A percentile compares a stretch with the other conserved stretches of the same genome.
phyloP scores from a whole-genome alignment of 2,329 filamentous ascomycete species.

The Ascochyta pisi region DNA sequence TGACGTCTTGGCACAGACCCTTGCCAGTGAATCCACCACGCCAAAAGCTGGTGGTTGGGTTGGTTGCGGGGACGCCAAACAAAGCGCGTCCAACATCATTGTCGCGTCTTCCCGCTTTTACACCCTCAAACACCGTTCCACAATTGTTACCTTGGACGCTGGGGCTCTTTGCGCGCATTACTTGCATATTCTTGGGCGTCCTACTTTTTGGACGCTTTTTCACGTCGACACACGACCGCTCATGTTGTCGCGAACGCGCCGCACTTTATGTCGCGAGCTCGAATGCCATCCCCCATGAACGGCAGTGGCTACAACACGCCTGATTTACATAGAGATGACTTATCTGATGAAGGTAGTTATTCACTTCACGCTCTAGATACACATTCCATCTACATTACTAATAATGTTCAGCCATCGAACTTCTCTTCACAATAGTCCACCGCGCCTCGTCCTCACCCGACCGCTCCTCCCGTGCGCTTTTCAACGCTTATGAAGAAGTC shows the following conservation, averaged over 20 bases:
- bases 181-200: conserved; percentile 6
- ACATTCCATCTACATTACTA: no score
- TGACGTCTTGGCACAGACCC: conserved; percentile 12
- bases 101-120: not conserved
- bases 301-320: conserved; percentile 46
- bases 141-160: conserved; percentile 29
- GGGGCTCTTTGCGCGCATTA: conserved; percentile 19
- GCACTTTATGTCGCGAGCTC: conserved; percentile 45
- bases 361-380: no score
- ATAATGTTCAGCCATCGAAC: conserved; percentile 69
- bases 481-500: conserved; percentile 79
- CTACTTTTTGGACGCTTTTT: conserved; percentile 7
- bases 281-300: conserved; percentile 53
- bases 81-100: conserved; percentile 11
- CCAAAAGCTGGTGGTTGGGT: conserved; percentile 13
- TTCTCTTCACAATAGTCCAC: conserved; percentile 78
- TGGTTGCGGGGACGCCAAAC: conserved; percentile 11
- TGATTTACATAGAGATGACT: conserved; percentile 47
- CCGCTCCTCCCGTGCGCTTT: conserved; percentile 70
- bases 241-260: conserved; percentile 53
- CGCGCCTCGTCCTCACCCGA: conserved; percentile 72
- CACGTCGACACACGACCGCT: conserved; percentile 21
- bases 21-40: not conserved
- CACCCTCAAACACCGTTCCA: not conserved
- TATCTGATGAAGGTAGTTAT: conserved; percentile 45